A percentile compares a stretch with the other conserved stretches of the same genome.
phyloP scores from a whole-genome alignment of 306 rosid genomes.

The Clitoria ternatea region DNA sequence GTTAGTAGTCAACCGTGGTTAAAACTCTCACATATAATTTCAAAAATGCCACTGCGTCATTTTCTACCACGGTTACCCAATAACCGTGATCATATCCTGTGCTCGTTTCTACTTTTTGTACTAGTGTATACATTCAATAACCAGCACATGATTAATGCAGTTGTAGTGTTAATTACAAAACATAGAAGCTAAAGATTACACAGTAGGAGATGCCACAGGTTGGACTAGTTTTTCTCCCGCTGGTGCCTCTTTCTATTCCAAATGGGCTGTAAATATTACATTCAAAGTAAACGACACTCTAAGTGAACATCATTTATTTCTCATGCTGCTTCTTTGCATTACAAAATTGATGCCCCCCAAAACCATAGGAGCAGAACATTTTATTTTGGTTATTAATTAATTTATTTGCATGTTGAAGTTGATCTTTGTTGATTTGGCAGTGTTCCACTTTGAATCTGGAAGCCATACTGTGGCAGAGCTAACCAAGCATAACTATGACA shows the following conservation, averaged over 20 bases:
- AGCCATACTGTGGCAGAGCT: conserved; percentile 26
- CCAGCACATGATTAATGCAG: no score
- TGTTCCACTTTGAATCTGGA: conserved; percentile 33
- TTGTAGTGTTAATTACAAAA: not conserved
- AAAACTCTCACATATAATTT: no score
- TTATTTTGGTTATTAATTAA: not conserved
- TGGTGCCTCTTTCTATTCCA: conserved; percentile 32
- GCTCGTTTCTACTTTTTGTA: no score
- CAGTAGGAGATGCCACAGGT: conserved; percentile 36
- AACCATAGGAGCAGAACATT: not conserved
- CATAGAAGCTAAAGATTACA: conserved; percentile 25
- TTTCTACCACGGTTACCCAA: no score
- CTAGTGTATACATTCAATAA: no score
- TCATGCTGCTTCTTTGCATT: not conserved
- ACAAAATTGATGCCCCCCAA: no score
- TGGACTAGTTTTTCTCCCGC: conserved; percentile 40
- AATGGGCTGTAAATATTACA: conserved; percentile 32
- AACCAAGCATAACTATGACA: conserved; percentile 8
- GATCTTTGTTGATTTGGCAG: conserved; percentile 19
- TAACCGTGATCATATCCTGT: no score
- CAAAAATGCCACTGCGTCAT: no score
- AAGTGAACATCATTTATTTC: conserved; percentile 22
- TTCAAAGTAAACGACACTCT: conserved; percentile 35
- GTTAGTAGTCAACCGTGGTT: no score
- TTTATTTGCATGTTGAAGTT: not conserved